Base-by-base conservation (phyloP, 768 basidiomycete species). In the Termitomyces sp. region DNA sequence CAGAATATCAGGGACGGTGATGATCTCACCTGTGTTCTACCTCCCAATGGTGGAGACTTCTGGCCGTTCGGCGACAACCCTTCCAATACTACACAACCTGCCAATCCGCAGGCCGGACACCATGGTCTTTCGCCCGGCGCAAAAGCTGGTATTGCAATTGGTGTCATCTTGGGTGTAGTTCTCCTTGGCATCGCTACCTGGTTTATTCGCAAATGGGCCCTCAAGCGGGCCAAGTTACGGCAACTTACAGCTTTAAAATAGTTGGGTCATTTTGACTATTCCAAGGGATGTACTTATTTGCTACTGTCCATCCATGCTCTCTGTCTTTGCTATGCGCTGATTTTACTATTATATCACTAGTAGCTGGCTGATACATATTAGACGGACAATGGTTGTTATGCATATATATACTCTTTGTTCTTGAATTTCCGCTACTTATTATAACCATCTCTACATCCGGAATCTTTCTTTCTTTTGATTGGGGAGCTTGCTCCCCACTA, bases 31-130 rank as follows among this genome's bases (percentile, higher is more conserved):
- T 92, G 90, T 64, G 82, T 92, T 57, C 64, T 83, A 12, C 88
- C 89, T 34, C 89, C 89, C 1, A 71, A 77, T 40, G 85, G 84
- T 34, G 89, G 89, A 12, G 80, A 85, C 70, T 88, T 79, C 67
- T 91, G 90, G 90, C 90, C 90, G 0, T 87, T 82, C 60, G 86
- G 85, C 15, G 77, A 77, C 1, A 82, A 83, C 56, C 85, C 84
- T 6, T 73, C 68, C 34, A 67, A 68, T 40, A 70, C 66, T 14
- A 61, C 60, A 4, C 38, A 40, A 29, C 45, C 55, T 5, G 14
- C 14, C 17, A 34, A n/a, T 31, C 12, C 45, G 69, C 69, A 32
- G 64, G 72, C 1, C 48, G 45, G 46, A 31, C 34, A 40, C 12
- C 45, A 48, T 57, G 46, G 6, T 4, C 59, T n/a, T 52, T 69